Conservation (phyloP, 176 grass and related monocot genomes). For the Oryza coarctata region DNA sequence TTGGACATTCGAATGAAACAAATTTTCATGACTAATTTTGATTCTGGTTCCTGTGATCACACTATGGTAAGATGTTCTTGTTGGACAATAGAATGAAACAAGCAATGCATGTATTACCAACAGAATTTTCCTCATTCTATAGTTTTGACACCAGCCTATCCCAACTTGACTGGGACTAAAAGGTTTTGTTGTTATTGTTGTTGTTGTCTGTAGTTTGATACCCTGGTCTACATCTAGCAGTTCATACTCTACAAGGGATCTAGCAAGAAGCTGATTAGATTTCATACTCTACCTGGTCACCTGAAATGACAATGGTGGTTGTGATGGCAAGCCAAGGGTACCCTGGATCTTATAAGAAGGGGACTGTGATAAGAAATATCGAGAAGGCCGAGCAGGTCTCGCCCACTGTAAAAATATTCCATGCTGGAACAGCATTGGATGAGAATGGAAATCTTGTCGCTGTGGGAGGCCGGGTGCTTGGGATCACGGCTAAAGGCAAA, state of each 20-base stretch:
- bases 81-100: not conserved
- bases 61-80: not conserved
- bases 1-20: not conserved
- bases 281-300: slow-evolving; percentile 55
- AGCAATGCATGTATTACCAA: not conserved
- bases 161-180: too few species aligned
- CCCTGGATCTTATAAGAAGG: slow-evolving; percentile 74
- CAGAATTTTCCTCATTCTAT: not conserved
- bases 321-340: slow-evolving; percentile 87
- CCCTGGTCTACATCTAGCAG: not conserved
- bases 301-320: slow-evolving; percentile 70
- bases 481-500: slow-evolving; percentile 70
- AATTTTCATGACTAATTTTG: not conserved
- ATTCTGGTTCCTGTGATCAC: slow-evolving; percentile 3
- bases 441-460: slow-evolving; percentile 64
- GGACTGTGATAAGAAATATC: slow-evolving; percentile 65
- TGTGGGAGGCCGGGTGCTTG: slow-evolving; percentile 59
- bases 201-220: too few species aligned
- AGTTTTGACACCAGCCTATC: too few species aligned
- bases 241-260: not conserved
- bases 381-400: slow-evolving; percentile 68
- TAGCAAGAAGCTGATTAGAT: not conserved
- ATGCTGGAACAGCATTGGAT: slow-evolving; percentile 70
- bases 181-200: too few species aligned
- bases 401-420: slow-evolving; percentile 76